phyloP scores from a whole-genome alignment of 2,329 filamentous ascomycete species.

The Colletotrichum sp. region DNA sequence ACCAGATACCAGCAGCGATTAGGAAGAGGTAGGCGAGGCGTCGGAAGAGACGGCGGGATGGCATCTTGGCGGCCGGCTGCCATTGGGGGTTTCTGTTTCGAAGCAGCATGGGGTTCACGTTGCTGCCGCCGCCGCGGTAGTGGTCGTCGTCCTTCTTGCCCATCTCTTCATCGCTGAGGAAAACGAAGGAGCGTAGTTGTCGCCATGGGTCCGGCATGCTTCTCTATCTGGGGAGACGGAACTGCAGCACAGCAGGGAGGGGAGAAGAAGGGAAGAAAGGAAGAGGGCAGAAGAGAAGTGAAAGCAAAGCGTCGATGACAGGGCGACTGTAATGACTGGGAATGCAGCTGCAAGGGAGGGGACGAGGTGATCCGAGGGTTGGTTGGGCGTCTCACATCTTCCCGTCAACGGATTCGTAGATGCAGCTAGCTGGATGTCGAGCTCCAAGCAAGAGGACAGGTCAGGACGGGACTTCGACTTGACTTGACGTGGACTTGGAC shows the following conservation, averaged over 20 bases:
- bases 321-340: not conserved
- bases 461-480: not conserved
- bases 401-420: not conserved
- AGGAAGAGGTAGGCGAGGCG: slow-evolving; percentile 55
- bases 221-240: not conserved
- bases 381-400: slow-evolving; percentile 19
- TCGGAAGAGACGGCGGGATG: slow-evolving; percentile 58
- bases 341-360: not conserved
- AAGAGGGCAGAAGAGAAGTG: slow-evolving; percentile 4
- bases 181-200: slow-evolving; percentile 41
- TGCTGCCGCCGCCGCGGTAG: slow-evolving; percentile 27
- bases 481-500: not conserved
- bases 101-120: slow-evolving; percentile 19
- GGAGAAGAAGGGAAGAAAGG: not conserved
- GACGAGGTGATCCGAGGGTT: slow-evolving; percentile 1
- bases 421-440: not conserved
- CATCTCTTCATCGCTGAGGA: slow-evolving; percentile 59
- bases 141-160: slow-evolving; percentile 67
- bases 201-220: slow-evolving; percentile 41
- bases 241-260: not conserved
- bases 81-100: slow-evolving; percentile 38
- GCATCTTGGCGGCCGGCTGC: slow-evolving; percentile 44
- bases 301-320: not conserved
- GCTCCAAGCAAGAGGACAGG: not conserved
- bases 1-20: slow-evolving; percentile 59